Base-by-base conservation (phyloP, 1,284 basidiomycete genomes). In the Phylloboletellus chloephorus region DNA sequence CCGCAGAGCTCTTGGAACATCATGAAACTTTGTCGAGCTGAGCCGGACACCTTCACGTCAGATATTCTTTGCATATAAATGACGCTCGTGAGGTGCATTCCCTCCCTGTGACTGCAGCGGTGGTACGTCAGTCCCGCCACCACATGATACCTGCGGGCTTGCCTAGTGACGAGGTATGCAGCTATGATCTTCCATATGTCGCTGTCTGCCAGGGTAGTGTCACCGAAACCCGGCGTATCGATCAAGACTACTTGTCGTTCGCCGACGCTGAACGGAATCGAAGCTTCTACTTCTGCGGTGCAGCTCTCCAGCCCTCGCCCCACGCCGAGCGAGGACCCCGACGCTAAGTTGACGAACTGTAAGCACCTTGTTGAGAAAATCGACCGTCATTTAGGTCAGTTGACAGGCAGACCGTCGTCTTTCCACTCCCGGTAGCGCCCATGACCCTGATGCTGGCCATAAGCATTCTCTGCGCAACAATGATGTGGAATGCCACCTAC, bases 61-160 rank as follows among this genome's bases (percentile, higher is more conserved):
- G 71, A 67, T 47, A 78, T 78, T 5, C 71, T 62, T 43, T 78
- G 74, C 57, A 74, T 62, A 48, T 76, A 77, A 26, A 77, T 65
- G 37, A 78, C 59, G 0, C 75, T 75, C 31, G 57, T 28, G 52
- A 60, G 41, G 44, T 34, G 47, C 37, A 48, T 43, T 37, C 66
- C 67, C 21, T 61, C 52, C 37, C 59, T 57, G 41, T 72, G 61
- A 30, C 71, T 74, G 44, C 31, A 25, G 29, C 7, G 25, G 19
- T 16, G 4, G 36, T 22, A 1, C 30, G 31, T 41, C 30, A 37
- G 36, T 20, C 22, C 5, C 21, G 17, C 16, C 20, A 31, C 23
- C 8, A 16, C n/a, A 17, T 5, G 11, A 10, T 8, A 21, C 2
- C 10, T 1, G 12, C n/a, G 13, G 8, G 12, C 58, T 37, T 26